Evolutionary conservation across 31 red algal species (phyloP).

Genomic region (Asparagopsis taxiformis): DNA sequence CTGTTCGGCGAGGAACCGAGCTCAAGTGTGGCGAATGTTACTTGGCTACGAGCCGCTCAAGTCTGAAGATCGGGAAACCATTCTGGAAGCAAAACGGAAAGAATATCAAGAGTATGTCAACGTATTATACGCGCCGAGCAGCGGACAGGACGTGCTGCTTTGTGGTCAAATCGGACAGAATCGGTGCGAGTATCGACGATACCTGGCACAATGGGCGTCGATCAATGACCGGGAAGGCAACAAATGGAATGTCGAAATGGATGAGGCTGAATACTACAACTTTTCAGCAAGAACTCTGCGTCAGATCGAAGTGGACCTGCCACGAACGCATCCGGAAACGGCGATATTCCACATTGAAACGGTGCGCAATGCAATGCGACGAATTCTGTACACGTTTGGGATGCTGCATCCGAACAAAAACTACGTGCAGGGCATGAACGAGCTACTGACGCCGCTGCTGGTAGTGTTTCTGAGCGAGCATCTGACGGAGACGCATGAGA

Average conservation of each 20-base stretch:
- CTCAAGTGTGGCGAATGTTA: conserved; percentile 78
- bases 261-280: too few relatives aligned
- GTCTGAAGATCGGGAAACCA: conserved; percentile 7
- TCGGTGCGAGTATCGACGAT: too few relatives aligned
- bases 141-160: conserved; percentile 2
- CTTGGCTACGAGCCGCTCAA: conserved; percentile 65
- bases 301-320: conserved; percentile 87
- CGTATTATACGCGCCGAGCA: conserved; percentile 22
- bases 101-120: conserved; percentile 60
- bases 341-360: conserved; percentile 66
- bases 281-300: conserved; percentile 30
- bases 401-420: conserved; percentile 74
- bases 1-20: conserved; percentile 27
- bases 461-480: conserved; percentile 80
- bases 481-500: conserved; percentile 3
- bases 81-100: conserved; percentile 34
- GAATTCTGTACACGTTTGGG: conserved; percentile 77
- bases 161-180: conserved; percentile 6
- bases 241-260: too few relatives aligned
- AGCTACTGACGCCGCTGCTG: conserved; percentile 81
- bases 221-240: too few relatives aligned
- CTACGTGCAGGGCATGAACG: conserved; percentile 97
- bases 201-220: too few relatives aligned
- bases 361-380: conserved; percentile 54
- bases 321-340: conserved; percentile 69